phyloP scores from a whole-genome alignment of 2,329 filamentous ascomycete genomes.

The Neoscytalidium dimidiatum region DNA sequence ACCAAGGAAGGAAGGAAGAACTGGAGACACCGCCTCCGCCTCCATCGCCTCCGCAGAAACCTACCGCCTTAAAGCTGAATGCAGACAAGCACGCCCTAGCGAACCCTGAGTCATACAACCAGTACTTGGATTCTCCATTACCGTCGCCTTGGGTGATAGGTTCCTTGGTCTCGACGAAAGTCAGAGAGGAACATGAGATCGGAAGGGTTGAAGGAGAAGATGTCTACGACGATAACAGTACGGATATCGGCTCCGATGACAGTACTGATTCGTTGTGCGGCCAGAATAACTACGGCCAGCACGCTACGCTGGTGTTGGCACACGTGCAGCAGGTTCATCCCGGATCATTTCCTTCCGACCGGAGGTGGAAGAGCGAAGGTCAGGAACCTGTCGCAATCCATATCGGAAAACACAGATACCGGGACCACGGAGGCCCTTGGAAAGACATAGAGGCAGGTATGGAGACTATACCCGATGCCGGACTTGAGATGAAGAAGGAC shows the following conservation, averaged over 20 bases:
- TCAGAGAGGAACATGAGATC: background rate
- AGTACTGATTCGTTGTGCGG: conserved; percentile 3
- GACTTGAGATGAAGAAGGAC: background rate
- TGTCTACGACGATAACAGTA: background rate
- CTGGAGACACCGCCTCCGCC: background rate
- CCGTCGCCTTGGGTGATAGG: conserved; percentile 6
- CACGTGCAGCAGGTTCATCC: conserved; percentile 9
- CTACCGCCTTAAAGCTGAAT: background rate
- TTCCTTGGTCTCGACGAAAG: background rate
- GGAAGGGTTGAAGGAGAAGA: background rate
- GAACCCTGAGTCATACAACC: background rate
- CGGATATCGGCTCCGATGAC: background rate
- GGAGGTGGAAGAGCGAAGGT: conserved; percentile 1
- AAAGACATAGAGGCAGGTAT: background rate
- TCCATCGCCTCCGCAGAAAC: background rate
- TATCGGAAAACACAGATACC: background rate
- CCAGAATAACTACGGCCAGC: background rate
- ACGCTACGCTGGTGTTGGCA: background rate
- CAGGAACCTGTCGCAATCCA: conserved; percentile 11
- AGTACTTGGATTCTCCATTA: background rate
- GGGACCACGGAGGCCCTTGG: conserved; percentile 6
- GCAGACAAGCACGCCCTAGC: background rate
- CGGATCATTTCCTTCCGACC: background rate
- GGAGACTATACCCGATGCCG: background rate
- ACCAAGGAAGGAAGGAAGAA: background rate